Percentiles rank a stretch among this genome's conserved stretches.
phyloP scores from a whole-genome alignment of 2,329 filamentous ascomycete species.

The Septoria petroselini region DNA sequence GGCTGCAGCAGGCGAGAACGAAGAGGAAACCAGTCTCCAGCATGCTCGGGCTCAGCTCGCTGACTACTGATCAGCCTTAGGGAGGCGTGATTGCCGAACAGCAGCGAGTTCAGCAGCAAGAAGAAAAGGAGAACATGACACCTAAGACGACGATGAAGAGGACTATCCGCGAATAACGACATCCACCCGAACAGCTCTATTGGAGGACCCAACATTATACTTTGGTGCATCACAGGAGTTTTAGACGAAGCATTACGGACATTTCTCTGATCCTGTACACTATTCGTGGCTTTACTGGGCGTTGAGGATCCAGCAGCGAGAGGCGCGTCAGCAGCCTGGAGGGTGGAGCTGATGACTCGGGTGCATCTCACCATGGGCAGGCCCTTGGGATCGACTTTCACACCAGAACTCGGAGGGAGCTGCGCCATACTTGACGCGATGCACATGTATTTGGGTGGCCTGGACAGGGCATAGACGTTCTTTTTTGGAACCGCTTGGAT shows the following conservation, averaged over 20 bases:
- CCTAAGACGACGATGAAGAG: neutral
- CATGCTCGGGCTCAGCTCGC: constrained; percentile 35
- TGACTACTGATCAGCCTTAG: constrained; percentile 27
- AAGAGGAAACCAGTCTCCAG: constrained; percentile 50
- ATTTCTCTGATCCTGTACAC: neutral
- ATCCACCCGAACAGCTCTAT: neutral
- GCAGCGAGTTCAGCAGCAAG: constrained; percentile 8
- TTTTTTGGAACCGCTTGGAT: too few species aligned
- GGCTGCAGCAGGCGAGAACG: constrained; percentile 51
- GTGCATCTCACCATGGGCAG: too few species aligned
- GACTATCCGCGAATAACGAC: constrained; percentile 9
- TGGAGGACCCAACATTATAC: neutral
- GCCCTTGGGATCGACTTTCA: too few species aligned
- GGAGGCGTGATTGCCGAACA: constrained; percentile 12
- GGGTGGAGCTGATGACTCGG: too few species aligned
- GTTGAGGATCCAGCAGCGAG: neutral
- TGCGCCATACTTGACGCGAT: too few species aligned
- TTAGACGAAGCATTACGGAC: neutral
- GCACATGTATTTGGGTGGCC: too few species aligned
- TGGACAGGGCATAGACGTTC: too few species aligned
- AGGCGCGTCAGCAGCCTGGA: too few species aligned
- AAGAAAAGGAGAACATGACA: constrained; percentile 5
- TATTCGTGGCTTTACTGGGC: neutral
- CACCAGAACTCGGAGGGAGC: too few species aligned
- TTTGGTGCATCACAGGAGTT: neutral